Percentiles rank a stretch among this genome's conserved stretches.
Conservation (phyloP, 2,329 filamentous ascomycete species). For the Penicillium corylophilum region DNA sequence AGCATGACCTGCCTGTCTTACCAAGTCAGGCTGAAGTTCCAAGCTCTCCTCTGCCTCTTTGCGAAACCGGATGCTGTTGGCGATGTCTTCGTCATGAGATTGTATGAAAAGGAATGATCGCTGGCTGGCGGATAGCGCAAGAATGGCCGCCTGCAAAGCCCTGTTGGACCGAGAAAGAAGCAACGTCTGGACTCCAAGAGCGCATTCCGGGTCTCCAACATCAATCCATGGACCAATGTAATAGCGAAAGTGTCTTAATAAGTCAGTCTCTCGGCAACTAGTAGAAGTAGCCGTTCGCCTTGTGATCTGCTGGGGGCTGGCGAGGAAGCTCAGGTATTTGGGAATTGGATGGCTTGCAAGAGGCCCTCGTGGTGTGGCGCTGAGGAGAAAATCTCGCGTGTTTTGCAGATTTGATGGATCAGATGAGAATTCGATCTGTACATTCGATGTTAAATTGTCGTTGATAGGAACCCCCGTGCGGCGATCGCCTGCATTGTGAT, state of each 20-base stretch:
- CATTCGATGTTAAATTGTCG: conserved; percentile 3
- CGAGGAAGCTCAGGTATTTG: not conserved
- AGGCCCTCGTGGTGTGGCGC: not conserved
- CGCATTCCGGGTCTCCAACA: conserved; percentile 22
- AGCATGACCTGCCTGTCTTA: conserved; percentile 12
- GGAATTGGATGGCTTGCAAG: not conserved
- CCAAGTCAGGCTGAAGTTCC: conserved; percentile 8
- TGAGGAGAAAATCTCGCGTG: not conserved
- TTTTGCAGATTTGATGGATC: not conserved
- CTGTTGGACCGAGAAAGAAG: conserved; percentile 19
- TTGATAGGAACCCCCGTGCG: conserved; percentile 6
- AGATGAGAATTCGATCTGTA: not conserved
- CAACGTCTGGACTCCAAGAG: conserved; percentile 20
- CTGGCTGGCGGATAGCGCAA: conserved; percentile 22
- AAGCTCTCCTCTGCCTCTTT: conserved; percentile 20
- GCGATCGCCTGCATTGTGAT: not conserved
- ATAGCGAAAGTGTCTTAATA: conserved; percentile 27
- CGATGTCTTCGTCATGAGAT: not conserved
- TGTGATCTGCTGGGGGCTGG: not conserved
- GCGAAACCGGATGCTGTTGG: conserved; percentile 13
- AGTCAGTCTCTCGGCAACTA: conserved; percentile 19
- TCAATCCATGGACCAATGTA: conserved; percentile 27
- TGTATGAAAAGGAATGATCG: conserved; percentile 6
- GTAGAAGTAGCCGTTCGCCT: not conserved
- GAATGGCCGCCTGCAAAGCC: conserved; percentile 18